A percentile compares a stretch with the other conserved stretches of the same genome.
These are phyloP conservation scores for Diaporthe sp. DNA, from an alignment of 2,329 filamentous ascomycete species.

Conservation along the genomic window DNA sequence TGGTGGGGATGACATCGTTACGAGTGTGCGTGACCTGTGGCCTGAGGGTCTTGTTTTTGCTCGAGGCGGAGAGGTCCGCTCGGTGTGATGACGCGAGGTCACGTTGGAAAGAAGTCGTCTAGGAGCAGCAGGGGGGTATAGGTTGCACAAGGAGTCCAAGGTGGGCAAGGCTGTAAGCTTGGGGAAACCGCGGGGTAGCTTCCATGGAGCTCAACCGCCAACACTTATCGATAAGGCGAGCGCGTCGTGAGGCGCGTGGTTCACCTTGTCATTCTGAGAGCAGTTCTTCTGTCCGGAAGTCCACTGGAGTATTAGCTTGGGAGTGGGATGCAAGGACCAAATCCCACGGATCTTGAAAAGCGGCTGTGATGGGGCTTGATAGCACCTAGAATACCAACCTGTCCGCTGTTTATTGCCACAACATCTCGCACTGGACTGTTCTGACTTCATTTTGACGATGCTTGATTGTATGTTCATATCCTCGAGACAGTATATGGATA, in stretches of 20 bases:
- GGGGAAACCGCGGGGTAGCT: slow-evolving; percentile 10
- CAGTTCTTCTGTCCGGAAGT: background rate
- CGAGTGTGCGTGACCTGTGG: background rate
- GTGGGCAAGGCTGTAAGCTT: background rate
- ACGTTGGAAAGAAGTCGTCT: background rate
- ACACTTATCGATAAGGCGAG: slow-evolving; percentile 28
- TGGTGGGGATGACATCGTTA: slow-evolving; percentile 29
- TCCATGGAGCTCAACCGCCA: background rate
- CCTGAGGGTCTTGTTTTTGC: background rate
- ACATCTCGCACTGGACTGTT: background rate
- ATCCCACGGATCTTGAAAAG: too few relatives aligned
- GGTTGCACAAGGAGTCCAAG: background rate
- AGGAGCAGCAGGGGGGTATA: background rate
- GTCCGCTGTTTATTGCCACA: background rate
- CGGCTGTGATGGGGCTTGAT: background rate
- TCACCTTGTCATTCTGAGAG: too few relatives aligned
- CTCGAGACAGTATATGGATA: slow-evolving; percentile 30
- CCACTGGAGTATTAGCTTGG: background rate
- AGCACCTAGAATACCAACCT: too few relatives aligned
- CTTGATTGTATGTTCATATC: slow-evolving; percentile 32
- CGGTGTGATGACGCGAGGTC: background rate
- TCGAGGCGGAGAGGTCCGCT: background rate
- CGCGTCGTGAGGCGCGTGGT: background rate
- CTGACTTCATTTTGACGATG: background rate
- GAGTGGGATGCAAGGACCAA: background rate